Evolutionary conservation across 345 rosid species (phyloP).

Genomic region (Populus tremula): DNA sequence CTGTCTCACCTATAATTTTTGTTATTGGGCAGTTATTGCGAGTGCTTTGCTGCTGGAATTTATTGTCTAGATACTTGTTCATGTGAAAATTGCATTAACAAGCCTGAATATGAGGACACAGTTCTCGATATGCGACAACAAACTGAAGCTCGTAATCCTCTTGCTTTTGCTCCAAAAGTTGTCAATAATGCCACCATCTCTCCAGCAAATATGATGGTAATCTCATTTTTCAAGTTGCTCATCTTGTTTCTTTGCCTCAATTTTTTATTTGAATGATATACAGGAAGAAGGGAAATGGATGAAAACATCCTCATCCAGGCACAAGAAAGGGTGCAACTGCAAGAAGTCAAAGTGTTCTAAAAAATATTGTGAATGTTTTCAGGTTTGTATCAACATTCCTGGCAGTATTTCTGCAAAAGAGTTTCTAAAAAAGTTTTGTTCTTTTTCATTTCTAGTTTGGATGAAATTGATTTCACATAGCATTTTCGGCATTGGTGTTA

Average conservation of each 20-base stretch:
- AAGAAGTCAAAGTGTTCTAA: constrained; percentile 48
- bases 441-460: neutral
- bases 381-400: constrained; percentile 27
- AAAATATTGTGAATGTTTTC: constrained; percentile 51
- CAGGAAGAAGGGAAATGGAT: constrained; percentile 32
- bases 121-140: constrained; percentile 31
- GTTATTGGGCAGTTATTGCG: constrained; percentile 40
- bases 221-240: neutral
- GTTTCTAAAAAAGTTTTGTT: neutral
- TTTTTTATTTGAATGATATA: constrained; percentile 7
- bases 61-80: constrained; percentile 39
- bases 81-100: constrained; percentile 40
- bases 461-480: neutral
- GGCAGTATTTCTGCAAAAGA: neutral
- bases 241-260: neutral
- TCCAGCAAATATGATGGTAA: constrained; percentile 24
- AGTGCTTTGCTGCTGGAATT: constrained; percentile 42
- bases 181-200: constrained; percentile 16
- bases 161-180: constrained; percentile 47
- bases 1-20: neutral
- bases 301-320: constrained; percentile 38
- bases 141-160: constrained; percentile 43
- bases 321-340: constrained; percentile 55
- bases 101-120: constrained; percentile 37
- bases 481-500: neutral